phyloP scores from a whole-genome alignment of 305 asterid species.

The Fraxinus albicans region DNA sequence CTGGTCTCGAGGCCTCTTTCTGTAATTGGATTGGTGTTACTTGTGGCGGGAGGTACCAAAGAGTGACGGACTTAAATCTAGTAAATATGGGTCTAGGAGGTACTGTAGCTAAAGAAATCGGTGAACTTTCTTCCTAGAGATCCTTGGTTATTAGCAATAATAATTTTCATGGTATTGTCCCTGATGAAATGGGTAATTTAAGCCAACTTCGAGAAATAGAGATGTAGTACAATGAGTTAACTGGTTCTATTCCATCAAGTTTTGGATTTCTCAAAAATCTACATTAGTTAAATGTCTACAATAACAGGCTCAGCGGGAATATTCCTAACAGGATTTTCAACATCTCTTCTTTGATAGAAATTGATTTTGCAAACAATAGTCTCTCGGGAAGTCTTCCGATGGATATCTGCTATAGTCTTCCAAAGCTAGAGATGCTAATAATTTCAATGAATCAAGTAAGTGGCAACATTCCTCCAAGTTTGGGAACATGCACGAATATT shows the following conservation, averaged over 20 bases:
- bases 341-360: not conserved
- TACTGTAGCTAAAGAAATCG: slow-evolving; percentile 13
- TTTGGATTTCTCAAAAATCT: not conserved
- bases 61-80: slow-evolving; percentile 6
- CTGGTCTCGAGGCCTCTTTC: too few relatives aligned
- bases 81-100: slow-evolving; percentile 3
- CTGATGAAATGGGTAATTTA: too few relatives aligned
- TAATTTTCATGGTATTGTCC: too few relatives aligned
- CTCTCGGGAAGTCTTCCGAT: not conserved
- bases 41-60: not conserved
- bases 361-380: not conserved
- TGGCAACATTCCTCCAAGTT: not conserved
- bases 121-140: too few relatives aligned
- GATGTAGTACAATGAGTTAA: slow-evolving; percentile 4
- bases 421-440: not conserved
- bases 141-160: too few relatives aligned
- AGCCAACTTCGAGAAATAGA: too few relatives aligned
- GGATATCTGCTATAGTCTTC: not conserved
- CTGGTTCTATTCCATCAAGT: not conserved
- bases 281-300: not conserved
- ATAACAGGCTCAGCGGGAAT: not conserved
- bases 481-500: not conserved
- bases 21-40: too few relatives aligned
- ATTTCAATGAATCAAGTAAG: not conserved
- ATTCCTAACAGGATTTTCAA: slow-evolving; percentile 11